Conservation (phyloP, 768 basidiomycete genomes). For the Calocybe gangraenosa region DNA sequence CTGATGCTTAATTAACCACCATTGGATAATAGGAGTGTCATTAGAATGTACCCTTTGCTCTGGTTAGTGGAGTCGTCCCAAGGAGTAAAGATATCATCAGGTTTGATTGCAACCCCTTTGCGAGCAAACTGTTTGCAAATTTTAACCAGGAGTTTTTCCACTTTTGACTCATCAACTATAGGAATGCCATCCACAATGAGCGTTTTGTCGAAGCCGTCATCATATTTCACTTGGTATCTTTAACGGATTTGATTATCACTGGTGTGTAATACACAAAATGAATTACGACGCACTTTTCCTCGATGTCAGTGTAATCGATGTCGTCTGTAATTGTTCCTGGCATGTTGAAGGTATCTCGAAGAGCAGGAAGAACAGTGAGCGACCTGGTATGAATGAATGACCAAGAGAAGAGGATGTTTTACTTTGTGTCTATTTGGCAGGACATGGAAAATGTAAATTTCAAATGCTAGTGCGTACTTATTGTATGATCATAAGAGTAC, state of each 20-base stretch:
- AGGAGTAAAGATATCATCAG: slow-evolving; percentile 80
- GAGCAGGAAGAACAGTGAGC: too few relatives aligned
- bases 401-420: too few relatives aligned
- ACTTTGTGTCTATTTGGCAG: too few relatives aligned
- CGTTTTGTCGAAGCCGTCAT: slow-evolving; percentile 86
- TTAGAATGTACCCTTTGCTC: slow-evolving; percentile 78
- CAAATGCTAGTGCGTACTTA: too few relatives aligned
- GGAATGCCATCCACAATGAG: slow-evolving; percentile 93
- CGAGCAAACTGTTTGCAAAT: slow-evolving; percentile 81
- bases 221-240: slow-evolving; percentile 83
- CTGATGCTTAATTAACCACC: slow-evolving; percentile 32
- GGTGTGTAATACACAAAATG: background rate
- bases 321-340: slow-evolving; percentile 51
- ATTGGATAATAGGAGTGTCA: background rate
- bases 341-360: slow-evolving; percentile 29
- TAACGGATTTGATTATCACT: slow-evolving; percentile 2
- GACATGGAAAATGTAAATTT: too few relatives aligned
- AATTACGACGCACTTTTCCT: slow-evolving; percentile 59
- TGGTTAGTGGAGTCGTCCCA: slow-evolving; percentile 81
- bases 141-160: slow-evolving; percentile 76
- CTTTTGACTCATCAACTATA: slow-evolving; percentile 80
- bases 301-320: slow-evolving; percentile 87
- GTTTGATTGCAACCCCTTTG: slow-evolving; percentile 73
- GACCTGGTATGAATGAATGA: too few relatives aligned
- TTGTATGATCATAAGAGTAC: too few relatives aligned